Evolutionary conservation across 371 early-diverging fungal genomes (phyloP).

Genomic region (Mortierella sp.): DNA sequence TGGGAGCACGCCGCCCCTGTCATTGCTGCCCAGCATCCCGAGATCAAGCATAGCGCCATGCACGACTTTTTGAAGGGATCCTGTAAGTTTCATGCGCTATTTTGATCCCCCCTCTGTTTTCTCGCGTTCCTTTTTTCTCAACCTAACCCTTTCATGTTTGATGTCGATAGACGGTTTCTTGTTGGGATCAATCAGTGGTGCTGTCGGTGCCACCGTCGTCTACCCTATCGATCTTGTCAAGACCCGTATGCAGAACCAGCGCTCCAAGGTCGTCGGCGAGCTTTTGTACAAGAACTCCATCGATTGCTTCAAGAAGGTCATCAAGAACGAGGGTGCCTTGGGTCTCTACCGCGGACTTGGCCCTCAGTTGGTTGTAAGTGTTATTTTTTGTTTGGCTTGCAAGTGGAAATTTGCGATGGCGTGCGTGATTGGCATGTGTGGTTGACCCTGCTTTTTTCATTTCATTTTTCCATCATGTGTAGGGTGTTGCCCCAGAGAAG

Average conservation of each 20-base stretch:
- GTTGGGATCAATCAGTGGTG: conserved; percentile 96
- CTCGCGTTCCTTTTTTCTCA: background rate
- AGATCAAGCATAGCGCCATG: conserved; percentile 31
- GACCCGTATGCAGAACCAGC: conserved; percentile 98
- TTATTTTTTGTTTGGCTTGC: background rate
- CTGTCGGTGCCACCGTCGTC: conserved; percentile 95
- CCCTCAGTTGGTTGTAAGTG: conserved; percentile 90
- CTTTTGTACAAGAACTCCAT: conserved; percentile 93
- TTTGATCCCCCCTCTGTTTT: background rate
- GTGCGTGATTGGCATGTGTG: background rate
- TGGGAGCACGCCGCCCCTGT: conserved; percentile 63
- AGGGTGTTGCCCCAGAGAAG: conserved; percentile 89
- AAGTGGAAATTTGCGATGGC: background rate
- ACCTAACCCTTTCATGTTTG: background rate
- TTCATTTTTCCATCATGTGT: background rate
- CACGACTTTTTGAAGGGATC: conserved; percentile 62
- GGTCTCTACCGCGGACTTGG: conserved; percentile 96
- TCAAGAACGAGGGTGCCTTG: conserved; percentile 90
- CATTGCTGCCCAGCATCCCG: conserved; percentile 23
- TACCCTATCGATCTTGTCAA: conserved; percentile 99
- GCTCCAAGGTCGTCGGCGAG: conserved; percentile 92
- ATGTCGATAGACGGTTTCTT: conserved; percentile 74
- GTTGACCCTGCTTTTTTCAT: background rate
- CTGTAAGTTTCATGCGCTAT: conserved; percentile 38
- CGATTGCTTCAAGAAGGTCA: conserved; percentile 96